Evolutionary conservation across 1,139 yeast genomes (phyloP).

Genomic region (Suhomyces panamericanus): DNA sequence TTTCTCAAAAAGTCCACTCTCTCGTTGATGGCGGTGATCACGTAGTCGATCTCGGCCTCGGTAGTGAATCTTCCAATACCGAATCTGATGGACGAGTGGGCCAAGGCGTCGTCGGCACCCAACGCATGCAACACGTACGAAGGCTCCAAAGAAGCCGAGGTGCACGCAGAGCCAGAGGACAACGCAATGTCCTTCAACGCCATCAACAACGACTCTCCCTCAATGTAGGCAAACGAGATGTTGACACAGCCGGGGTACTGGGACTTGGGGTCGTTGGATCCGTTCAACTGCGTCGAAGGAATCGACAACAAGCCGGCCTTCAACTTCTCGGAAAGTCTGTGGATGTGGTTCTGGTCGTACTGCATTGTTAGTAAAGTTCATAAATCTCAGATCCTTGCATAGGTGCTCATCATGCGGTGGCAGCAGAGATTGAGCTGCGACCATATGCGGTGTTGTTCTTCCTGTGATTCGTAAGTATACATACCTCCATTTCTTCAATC

Average conservation of each 20-base stretch:
- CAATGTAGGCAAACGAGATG: slow-evolving; percentile 94
- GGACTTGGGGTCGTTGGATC: slow-evolving; percentile 62
- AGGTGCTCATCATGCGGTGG: slow-evolving; percentile 7
- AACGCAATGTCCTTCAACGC: slow-evolving; percentile 96
- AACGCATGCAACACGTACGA: slow-evolving; percentile 94
- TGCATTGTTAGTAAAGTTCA: slow-evolving; percentile 22
- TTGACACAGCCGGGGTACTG: slow-evolving; percentile 93
- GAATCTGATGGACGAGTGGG: slow-evolving; percentile 94
- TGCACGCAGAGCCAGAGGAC: slow-evolving; percentile 98
- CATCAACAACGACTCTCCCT: slow-evolving; percentile 97
- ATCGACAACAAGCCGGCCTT: slow-evolving; percentile 71
- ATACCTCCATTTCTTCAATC: slow-evolving; percentile 59
- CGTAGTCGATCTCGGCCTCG: slow-evolving; percentile 93
- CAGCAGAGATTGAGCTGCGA: slow-evolving; percentile 9
- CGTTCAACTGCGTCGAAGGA: slow-evolving; percentile 89
- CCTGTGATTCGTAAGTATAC: slow-evolving; percentile 16
- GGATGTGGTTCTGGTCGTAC: slow-evolving; percentile 72
- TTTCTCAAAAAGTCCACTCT: slow-evolving; percentile 91
- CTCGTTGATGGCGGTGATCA: slow-evolving; percentile 79
- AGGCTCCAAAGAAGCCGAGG: slow-evolving; percentile 97
- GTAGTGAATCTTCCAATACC: slow-evolving; percentile 98
- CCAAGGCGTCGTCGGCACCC: slow-evolving; percentile 97
- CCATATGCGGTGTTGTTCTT: slow-evolving; percentile 7
- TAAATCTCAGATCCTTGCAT: slow-evolving; percentile 27
- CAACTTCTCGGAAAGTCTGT: slow-evolving; percentile 68